phyloP scores from a whole-genome alignment of 73 alveolate species.

The Tetrahymena malaccensis region DNA sequence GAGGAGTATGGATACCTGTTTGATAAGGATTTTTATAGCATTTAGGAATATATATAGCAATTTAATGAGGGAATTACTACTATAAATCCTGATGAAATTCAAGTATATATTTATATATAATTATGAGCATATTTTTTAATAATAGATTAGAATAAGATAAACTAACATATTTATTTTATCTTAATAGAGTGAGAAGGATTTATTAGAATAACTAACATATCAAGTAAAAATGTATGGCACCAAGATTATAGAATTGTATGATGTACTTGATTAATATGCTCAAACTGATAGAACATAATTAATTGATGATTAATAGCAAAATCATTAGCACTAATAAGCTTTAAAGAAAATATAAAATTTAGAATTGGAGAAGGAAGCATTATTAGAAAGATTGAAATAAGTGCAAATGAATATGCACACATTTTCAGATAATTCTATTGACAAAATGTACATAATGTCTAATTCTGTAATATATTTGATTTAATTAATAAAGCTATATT shows the following conservation, averaged over 20 bases:
- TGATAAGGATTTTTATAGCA: neutral
- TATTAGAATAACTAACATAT: neutral
- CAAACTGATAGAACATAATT: neutral
- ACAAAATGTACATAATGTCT: neutral
- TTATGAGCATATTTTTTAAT: neutral
- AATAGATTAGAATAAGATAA: neutral
- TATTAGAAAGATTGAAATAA: neutral
- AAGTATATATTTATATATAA: neutral
- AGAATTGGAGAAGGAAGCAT: neutral
- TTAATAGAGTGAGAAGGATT: neutral
- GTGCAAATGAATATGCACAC: neutral
- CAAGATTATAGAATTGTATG: neutral
- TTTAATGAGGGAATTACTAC: neutral
- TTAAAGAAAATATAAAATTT: neutral
- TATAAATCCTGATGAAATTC: neutral
- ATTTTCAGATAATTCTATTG: neutral
- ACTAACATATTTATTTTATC: neutral
- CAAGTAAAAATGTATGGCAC: neutral
- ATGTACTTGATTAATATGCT: neutral
- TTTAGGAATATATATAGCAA: neutral
- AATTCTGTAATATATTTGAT: neutral
- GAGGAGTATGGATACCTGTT: neutral
- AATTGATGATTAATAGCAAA: neutral
- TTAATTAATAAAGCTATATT: too few relatives aligned
- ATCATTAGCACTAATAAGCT: neutral